Base-by-base conservation (phyloP, 768 basidiomycete genomes). In the Boletus rubescentipes region DNA sequence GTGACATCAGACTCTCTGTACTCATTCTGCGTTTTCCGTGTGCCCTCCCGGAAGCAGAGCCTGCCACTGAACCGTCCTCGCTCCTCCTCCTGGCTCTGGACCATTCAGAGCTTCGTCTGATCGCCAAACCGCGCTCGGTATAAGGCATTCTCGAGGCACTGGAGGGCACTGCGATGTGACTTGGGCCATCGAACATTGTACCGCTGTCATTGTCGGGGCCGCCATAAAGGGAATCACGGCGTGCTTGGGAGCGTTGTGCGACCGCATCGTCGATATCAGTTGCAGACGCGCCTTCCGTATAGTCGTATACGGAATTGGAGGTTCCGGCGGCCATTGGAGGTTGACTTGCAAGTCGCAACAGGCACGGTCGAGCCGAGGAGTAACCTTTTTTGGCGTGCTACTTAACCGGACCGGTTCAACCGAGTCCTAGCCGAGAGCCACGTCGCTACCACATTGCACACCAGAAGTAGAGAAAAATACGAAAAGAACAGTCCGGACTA, bases 211-310 rank as follows among this genome's bases (percentile, higher is more conserved):
- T 80, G 55, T 79, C 82, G 10, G 55, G 47, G 18, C 38, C 58
- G 37, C 79, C 83, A 46, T 82, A 79, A 46, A 84, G 83, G 5
- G 91, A 91, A 62, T 89, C 82, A 18, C 84, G 79, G 38, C 88
- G 78, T n/a, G 81, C 71, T 31, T 72, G 78, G 39, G 77, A 75
- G 47, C 62, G 75, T 57, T 77, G 80, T 34, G 73, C 72, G n/a
- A 87, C 61, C 16, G 80, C 91, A 58, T 76, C 69, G 53, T 81
- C 70, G 40, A 95, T 91, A 55, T 92, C 92, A 30, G 83, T 74
- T 8, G 83, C 76, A 11, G 89, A 86, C 32, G 92, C 92, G 37
- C 91, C 91, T 61, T 94, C 92, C 2, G 92, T 93, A 67, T 94
- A 94, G 73, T 94, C 92, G 59, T 77, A 36, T 8, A 53, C 45